A percentile compares a stretch with the other conserved stretches of the same genome.
These are phyloP conservation scores for Naegleria fowleri DNA, from an alignment of 208 protist species.

Conservation along the genomic window DNA sequence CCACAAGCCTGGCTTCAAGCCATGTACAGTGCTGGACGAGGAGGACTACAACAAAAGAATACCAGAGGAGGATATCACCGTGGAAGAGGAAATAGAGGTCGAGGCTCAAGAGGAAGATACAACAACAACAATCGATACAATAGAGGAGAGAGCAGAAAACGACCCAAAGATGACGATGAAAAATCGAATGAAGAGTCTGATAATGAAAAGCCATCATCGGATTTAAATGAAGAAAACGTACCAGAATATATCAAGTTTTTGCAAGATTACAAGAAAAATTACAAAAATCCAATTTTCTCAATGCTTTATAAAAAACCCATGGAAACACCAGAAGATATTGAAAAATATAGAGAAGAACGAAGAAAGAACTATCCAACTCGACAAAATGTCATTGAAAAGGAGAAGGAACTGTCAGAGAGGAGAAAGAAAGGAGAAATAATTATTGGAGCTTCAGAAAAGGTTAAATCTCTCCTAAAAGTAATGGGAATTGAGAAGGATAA, in stretches of 20 bases:
- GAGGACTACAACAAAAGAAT: neutral
- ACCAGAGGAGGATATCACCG: neutral
- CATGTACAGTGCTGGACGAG: neutral
- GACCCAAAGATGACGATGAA: neutral
- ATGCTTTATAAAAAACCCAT: slow-evolving; percentile 27
- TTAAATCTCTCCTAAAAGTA: neutral
- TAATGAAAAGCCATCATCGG: neutral
- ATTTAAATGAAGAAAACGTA: neutral
- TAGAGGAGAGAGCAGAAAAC: neutral
- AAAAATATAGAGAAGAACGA: slow-evolving; percentile 4
- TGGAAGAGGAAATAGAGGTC: neutral
- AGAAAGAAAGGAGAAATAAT: slow-evolving; percentile 20
- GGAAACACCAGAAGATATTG: slow-evolving; percentile 22
- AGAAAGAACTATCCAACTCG: slow-evolving; percentile 15
- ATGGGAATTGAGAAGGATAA: slow-evolving; percentile 22
- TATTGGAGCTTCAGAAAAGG: neutral
- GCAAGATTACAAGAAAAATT: neutral
- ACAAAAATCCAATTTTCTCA: slow-evolving; percentile 25
- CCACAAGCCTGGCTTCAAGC: slow-evolving; percentile 2
- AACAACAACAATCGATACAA: neutral
- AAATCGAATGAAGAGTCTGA: neutral
- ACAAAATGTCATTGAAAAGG: neutral
- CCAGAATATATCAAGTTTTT: neutral
- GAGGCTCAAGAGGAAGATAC: neutral
- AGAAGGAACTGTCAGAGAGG: neutral